Percentiles rank a stretch among this genome's conserved stretches.
Evolutionary conservation across 352 stramenopile genomes (phyloP).

Genomic region (Phytopythium ostracodes): DNA sequence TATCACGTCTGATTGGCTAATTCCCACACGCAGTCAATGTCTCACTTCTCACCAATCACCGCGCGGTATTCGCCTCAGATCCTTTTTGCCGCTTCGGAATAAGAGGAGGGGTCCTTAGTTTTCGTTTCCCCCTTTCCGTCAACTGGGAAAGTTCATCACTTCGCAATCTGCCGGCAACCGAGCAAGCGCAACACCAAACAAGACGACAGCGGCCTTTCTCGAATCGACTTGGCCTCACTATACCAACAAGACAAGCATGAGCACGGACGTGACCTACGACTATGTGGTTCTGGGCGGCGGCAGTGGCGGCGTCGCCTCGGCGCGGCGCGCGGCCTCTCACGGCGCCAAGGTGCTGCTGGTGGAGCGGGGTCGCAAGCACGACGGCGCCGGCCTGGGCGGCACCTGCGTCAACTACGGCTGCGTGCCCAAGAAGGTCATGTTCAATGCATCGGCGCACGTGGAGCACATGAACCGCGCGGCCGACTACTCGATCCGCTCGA

Average conservation of each 20-base stretch:
- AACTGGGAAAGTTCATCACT: background rate
- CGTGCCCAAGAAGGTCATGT: slow-evolving; percentile 99
- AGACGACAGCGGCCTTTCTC: background rate
- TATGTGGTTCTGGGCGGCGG: slow-evolving; percentile 91
- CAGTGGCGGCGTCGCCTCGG: slow-evolving; percentile 90
- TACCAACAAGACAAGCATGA: slow-evolving; percentile 21
- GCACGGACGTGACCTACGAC: slow-evolving; percentile 70
- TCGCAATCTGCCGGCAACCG: background rate
- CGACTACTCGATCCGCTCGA: slow-evolving; percentile 69
- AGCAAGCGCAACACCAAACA: background rate
- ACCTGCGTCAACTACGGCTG: slow-evolving; percentile 99
- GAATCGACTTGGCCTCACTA: background rate
- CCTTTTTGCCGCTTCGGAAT: background rate
- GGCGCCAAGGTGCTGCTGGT: slow-evolving; percentile 95
- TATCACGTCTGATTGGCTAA: background rate
- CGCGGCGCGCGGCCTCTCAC: slow-evolving; percentile 89
- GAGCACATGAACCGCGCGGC: slow-evolving; percentile 63
- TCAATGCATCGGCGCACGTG: slow-evolving; percentile 82
- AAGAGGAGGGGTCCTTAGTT: background rate
- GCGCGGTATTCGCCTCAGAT: background rate
- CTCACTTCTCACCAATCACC: background rate
- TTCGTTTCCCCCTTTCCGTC: background rate
- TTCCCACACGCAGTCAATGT: background rate
- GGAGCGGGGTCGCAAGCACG: slow-evolving; percentile 70
- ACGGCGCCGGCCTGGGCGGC: slow-evolving; percentile 83